These are phyloP conservation scores for Hypoxylon trugodes DNA, from an alignment of 495 filamentous ascomycete genomes.

Conservation along the genomic window DNA sequence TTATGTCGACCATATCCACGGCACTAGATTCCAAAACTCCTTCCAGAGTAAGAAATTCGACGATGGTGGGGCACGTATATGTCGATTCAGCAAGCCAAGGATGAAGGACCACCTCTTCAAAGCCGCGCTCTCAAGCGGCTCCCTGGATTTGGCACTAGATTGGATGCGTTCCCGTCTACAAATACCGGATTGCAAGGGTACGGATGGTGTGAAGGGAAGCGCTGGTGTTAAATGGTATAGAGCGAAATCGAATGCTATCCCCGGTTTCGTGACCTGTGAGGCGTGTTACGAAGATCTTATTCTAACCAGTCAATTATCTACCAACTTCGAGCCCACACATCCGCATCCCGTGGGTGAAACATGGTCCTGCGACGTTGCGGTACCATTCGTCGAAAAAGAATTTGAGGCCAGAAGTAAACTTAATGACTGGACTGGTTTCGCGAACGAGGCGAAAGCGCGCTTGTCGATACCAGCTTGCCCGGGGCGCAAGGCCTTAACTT, in stretches of 20 bases:
- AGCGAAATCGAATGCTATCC: constrained; percentile 30
- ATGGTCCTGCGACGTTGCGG: constrained; percentile 48
- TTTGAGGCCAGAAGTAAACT: constrained; percentile 35
- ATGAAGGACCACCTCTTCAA: constrained; percentile 25
- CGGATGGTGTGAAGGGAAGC: constrained; percentile 23
- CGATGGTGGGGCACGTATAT: constrained; percentile 18
- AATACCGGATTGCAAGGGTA: constrained; percentile 38
- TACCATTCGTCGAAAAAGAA: constrained; percentile 43
- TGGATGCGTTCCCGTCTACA: constrained; percentile 30
- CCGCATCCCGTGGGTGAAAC: constrained; percentile 40
- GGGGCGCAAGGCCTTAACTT: constrained; percentile 4
- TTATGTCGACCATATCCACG: constrained; percentile 40
- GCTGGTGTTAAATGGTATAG: constrained; percentile 29
- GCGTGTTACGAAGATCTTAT: constrained; percentile 51
- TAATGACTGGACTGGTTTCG: constrained; percentile 46
- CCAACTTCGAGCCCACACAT: constrained; percentile 34
- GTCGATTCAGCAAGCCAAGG: constrained; percentile 33
- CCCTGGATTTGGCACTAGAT: constrained; percentile 2
- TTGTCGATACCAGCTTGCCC: constrained; percentile 40
- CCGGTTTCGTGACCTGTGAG: constrained; percentile 45
- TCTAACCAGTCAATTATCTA: constrained; percentile 39
- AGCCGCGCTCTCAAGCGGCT: constrained; percentile 7
- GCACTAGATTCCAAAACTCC: background rate
- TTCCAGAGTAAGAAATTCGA: constrained; percentile 9
- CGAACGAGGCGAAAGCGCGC: constrained; percentile 26